Evolutionary conservation across 768 basidiomycete genomes (phyloP).

Genomic region (Tremella yokohamensis): DNA sequence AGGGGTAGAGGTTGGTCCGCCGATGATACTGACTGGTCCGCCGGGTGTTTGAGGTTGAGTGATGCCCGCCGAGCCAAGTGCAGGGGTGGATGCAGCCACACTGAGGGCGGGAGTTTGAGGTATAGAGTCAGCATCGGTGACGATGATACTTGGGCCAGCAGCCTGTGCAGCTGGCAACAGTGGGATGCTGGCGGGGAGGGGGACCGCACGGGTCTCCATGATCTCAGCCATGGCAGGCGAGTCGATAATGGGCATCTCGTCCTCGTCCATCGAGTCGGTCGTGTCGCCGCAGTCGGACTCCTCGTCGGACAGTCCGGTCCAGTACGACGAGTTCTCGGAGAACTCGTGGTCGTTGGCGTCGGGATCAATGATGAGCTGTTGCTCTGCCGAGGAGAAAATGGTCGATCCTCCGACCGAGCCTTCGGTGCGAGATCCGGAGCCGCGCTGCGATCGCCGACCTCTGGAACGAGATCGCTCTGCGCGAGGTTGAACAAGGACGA

Average conservation of each 20-base stretch:
- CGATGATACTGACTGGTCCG: not conserved
- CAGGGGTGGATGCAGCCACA: constrained; percentile 14
- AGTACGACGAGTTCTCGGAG: constrained; percentile 22
- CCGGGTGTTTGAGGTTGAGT: constrained; percentile 12
- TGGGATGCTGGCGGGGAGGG: constrained; percentile 8
- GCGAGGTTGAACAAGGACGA: constrained; percentile 39
- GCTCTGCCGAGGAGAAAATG: constrained; percentile 22
- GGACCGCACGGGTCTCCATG: constrained; percentile 22
- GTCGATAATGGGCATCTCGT: constrained; percentile 47
- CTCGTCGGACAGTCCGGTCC: constrained; percentile 36
- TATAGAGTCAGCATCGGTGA: constrained; percentile 26
- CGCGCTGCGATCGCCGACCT: constrained; percentile 12
- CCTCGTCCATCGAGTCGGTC: constrained; percentile 47
- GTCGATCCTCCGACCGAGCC: constrained; percentile 36
- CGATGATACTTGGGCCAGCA: constrained; percentile 21
- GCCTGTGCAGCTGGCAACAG: not conserved
- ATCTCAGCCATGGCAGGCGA: constrained; percentile 37
- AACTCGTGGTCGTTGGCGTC: constrained; percentile 35
- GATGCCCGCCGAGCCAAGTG: not conserved
- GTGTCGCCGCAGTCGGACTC: constrained; percentile 41
- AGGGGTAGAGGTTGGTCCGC: too few relatives aligned
- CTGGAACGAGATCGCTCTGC: constrained; percentile 29
- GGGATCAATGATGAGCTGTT: constrained; percentile 35
- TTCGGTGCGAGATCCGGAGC: constrained; percentile 33
- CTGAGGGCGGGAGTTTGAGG: constrained; percentile 21